A percentile compares a stretch with the other conserved stretches of the same genome.
These are phyloP conservation scores for Trypanosoma conorhini DNA, from an alignment of 208 protist species.

Conservation along the genomic window DNA sequence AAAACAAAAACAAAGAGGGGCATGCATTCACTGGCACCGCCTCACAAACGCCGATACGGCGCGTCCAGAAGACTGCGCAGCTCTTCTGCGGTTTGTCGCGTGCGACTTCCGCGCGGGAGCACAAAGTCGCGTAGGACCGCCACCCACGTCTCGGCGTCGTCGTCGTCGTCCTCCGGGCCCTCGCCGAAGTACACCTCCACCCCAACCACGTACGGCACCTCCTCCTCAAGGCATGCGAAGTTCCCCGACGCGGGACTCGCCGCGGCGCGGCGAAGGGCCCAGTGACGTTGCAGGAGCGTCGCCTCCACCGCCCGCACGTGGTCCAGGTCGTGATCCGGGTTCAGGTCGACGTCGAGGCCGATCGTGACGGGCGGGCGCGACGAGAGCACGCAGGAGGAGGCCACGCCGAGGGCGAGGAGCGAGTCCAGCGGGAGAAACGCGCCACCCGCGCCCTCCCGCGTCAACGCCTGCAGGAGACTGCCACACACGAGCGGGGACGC, in stretches of 20 bases:
- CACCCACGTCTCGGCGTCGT: constrained; percentile 8
- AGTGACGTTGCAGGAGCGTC: constrained; percentile 17
- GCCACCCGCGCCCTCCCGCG: not conserved
- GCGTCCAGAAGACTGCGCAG: not conserved
- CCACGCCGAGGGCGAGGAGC: constrained; percentile 16
- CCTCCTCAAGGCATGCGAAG: constrained; percentile 1
- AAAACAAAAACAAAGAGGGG: not conserved
- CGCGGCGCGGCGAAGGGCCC: constrained; percentile 2
- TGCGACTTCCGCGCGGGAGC: constrained; percentile 10
- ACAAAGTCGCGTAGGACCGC: constrained; percentile 12
- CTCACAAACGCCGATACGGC: not conserved
- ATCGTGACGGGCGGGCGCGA: constrained; percentile 11
- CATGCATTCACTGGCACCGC: not conserved
- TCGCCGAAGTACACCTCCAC: constrained; percentile 21
- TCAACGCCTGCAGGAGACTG: constrained; percentile 2
- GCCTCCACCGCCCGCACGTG: constrained; percentile 14
- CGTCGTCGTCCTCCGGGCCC: not conserved
- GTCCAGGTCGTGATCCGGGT: constrained; percentile 15
- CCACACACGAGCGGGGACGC: not conserved
- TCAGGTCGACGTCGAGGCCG: constrained; percentile 14
- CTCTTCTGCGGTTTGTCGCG: constrained; percentile 1
- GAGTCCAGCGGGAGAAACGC: constrained; percentile 9
- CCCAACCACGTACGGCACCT: constrained; percentile 10
- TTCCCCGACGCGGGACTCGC: not conserved
- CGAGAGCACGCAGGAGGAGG: constrained; percentile 7